These are phyloP conservation scores for Phytophthora sansomeana DNA, from an alignment of 352 stramenopile species.

Conservation along the genomic window DNA sequence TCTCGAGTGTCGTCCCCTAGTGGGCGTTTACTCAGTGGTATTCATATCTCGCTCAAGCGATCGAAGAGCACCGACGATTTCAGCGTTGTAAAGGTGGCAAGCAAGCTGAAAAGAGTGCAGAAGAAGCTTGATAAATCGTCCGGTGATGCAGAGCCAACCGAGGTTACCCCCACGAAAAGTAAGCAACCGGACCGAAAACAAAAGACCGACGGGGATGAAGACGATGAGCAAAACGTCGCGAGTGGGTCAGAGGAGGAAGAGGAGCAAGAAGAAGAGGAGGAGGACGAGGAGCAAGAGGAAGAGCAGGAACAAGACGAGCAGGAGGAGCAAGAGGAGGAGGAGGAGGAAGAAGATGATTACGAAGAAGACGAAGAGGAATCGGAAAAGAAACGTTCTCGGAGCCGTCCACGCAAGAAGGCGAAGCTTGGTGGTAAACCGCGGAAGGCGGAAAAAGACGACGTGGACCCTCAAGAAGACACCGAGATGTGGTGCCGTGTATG, in stretches of 20 bases:
- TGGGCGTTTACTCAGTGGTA: slow-evolving; percentile 34
- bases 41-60: slow-evolving; percentile 53
- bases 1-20: slow-evolving; percentile 37
- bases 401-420: slow-evolving; percentile 43
- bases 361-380: slow-evolving; percentile 51
- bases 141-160: slow-evolving; percentile 8
- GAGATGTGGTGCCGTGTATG: slow-evolving; percentile 92
- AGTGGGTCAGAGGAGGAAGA: slow-evolving; percentile 47
- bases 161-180: slow-evolving; percentile 19
- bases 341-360: slow-evolving; percentile 54
- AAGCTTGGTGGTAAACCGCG: slow-evolving; percentile 32
- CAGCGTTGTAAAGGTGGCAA: slow-evolving; percentile 50
- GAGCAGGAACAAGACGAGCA: slow-evolving; percentile 30
- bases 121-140: slow-evolving; percentile 48
- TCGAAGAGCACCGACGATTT: slow-evolving; percentile 35
- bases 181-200: slow-evolving; percentile 15
- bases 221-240: slow-evolving; percentile 45
- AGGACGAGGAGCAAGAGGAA: slow-evolving; percentile 42
- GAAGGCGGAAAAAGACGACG: slow-evolving; percentile 28
- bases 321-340: slow-evolving; percentile 55
- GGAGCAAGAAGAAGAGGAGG: slow-evolving; percentile 43
- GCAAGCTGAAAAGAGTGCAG: slow-evolving; percentile 47
- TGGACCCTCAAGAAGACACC: slow-evolving; percentile 75
- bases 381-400: slow-evolving; percentile 41
- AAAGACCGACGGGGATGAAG: slow-evolving; percentile 36